Base-by-base conservation (phyloP, 805 yeast species). In the Yarrowia sp. region DNA sequence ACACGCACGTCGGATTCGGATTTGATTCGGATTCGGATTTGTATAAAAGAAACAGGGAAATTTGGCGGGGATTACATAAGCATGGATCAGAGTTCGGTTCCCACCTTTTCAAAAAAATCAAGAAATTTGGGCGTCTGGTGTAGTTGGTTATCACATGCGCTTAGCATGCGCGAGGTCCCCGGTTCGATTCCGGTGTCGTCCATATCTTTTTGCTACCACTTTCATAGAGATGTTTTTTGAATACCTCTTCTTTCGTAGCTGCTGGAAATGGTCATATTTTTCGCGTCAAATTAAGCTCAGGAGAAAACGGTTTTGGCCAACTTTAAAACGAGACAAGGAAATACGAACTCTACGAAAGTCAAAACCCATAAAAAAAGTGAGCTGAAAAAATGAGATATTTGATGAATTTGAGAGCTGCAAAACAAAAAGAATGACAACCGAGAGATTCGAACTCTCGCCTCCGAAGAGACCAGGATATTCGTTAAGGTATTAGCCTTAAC, bases 371-470 rank as follows among this genome's bases (percentile, higher is more conserved):
- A 16, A 21, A 22, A 43, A 24, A 33, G 14, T 33, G 17, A 4
- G 17, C 36, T 33, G 17, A 21, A 26, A n/a, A 43, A 43, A 24
- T 43, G 26, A 19, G 10, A 24, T 5, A 26, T 26, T 8, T 26
- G 8, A 5, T 26, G 30, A 8, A 24, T 16, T 24, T 3, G 4
- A 19, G 14, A 33, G 24, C 26, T 41, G 17, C 28, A 9, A 48
- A 10, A 22, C 4, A 28, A 46, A 49, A 33, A 35, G 5, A 46
- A 19, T 49, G 56, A 49, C 38, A 49, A 49, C 56, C 56, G 56
- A 49, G 56, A 49, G 56, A 49, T 49, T 49, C 56, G 58, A 51
- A 51, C 58, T 51, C 58, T 51, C 58, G 58, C 58, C 58, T 51
- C 58, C 58, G 58, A 51, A 51, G 58, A 51, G 58, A 51, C 58